Conservation (phyloP, 495 filamentous ascomycete species). For the Chaetomidium leptoderma region DNA sequence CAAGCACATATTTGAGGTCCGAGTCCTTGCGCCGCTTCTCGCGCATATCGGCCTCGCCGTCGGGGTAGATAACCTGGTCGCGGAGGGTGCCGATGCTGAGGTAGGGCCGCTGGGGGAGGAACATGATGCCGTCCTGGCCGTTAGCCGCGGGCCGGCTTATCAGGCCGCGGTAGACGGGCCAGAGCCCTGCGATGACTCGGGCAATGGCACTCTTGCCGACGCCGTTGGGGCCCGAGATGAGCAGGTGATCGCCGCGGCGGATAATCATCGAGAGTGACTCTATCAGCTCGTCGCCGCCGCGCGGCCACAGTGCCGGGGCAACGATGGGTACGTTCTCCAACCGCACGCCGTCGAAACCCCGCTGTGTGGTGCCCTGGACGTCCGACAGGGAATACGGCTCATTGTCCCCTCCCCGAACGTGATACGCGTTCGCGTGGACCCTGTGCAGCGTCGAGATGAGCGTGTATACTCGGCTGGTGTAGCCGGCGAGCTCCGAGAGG, state of each 20-base stretch:
- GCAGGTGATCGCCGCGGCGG: constrained; percentile 81
- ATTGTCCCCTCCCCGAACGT: constrained; percentile 59
- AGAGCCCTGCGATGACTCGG: constrained; percentile 85
- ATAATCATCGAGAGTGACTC: constrained; percentile 84
- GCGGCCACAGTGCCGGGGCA: constrained; percentile 75
- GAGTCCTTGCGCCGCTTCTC: constrained; percentile 69
- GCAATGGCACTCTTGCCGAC: constrained; percentile 90
- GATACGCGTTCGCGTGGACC: constrained; percentile 86
- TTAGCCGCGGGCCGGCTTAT: constrained; percentile 76
- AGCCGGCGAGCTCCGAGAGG: constrained; percentile 89
- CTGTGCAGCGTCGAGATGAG: constrained; percentile 92
- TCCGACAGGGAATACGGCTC: constrained; percentile 87
- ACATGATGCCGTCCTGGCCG: constrained; percentile 93
- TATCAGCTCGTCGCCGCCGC: constrained; percentile 85
- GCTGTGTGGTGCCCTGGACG: constrained; percentile 86
- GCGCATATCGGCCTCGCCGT: constrained; percentile 90
- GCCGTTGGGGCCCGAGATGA: constrained; percentile 94
- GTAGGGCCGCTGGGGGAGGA: constrained; percentile 92
- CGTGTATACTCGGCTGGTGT: constrained; percentile 92
- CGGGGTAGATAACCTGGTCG: constrained; percentile 97
- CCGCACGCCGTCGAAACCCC: constrained; percentile 89
- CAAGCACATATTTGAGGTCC: constrained; percentile 69
- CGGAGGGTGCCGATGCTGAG: constrained; percentile 90
- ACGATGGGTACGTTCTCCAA: constrained; percentile 92
- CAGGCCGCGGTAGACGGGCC: constrained; percentile 90